phyloP scores from a whole-genome alignment of 345 rosid species.

The Clausena lansium region DNA sequence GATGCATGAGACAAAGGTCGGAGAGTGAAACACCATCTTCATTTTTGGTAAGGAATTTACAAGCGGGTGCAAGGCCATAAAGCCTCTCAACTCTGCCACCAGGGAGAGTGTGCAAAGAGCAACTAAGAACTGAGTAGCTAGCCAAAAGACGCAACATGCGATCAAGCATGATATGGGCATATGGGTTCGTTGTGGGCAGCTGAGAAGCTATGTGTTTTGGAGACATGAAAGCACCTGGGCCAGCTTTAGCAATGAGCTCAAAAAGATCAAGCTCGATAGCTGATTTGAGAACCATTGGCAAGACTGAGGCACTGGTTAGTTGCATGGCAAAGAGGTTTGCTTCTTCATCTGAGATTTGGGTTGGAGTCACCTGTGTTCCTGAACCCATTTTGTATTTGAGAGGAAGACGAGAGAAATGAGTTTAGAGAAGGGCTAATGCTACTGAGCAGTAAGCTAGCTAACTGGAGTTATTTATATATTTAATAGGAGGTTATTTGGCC shows the following conservation, averaged over 20 bases:
- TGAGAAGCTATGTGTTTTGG: background rate
- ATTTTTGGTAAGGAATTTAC: background rate
- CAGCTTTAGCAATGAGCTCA: constrained; percentile 11
- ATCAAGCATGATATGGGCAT: background rate
- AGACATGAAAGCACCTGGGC: constrained; percentile 2
- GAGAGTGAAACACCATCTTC: background rate
- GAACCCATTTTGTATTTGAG: too few species aligned
- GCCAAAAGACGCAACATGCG: background rate
- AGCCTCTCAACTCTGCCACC: background rate
- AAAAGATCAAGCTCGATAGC: constrained; percentile 28
- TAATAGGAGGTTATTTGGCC: too few species aligned
- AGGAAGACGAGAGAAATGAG: too few species aligned
- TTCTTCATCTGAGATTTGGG: too few species aligned
- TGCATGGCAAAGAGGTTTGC: too few species aligned
- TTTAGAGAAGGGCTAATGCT: too few species aligned
- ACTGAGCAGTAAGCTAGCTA: too few species aligned
- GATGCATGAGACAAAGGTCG: background rate
- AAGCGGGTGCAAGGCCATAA: background rate
- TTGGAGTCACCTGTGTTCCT: too few species aligned
- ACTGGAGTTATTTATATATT: too few species aligned
- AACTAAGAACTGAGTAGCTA: background rate
- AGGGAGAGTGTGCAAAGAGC: background rate
- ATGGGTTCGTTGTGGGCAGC: background rate
- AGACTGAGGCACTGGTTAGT: background rate
- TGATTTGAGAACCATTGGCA: constrained; percentile 24